Percentiles rank a stretch among this genome's conserved stretches.
Conservation (phyloP, 2,329 filamentous ascomycete genomes). For the Venturia pyrina region DNA sequence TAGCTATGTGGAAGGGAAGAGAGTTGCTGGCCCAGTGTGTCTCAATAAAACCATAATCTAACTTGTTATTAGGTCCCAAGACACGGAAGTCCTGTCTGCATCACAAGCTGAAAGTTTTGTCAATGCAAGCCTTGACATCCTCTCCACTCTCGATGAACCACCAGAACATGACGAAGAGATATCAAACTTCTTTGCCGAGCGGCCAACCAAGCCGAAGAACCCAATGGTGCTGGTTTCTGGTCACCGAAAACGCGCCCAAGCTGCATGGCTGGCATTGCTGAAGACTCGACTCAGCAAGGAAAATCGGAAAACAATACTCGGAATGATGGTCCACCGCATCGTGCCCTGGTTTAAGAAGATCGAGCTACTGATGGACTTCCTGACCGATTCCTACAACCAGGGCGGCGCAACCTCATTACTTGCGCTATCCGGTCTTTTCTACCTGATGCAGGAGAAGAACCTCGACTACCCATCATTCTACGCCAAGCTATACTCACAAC, state of each 20-base stretch:
- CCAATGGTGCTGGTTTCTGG: slow-evolving; percentile 53
- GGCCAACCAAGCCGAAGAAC: slow-evolving; percentile 59
- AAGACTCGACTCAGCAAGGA: slow-evolving; percentile 31
- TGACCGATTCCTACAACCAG: slow-evolving; percentile 80
- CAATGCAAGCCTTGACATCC: slow-evolving; percentile 12
- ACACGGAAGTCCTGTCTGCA: slow-evolving; percentile 15
- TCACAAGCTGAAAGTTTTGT: not conserved
- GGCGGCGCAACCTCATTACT: slow-evolving; percentile 81
- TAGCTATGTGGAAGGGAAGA: not conserved
- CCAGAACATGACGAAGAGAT: slow-evolving; percentile 24
- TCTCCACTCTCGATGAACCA: slow-evolving; percentile 11
- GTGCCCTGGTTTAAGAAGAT: slow-evolving; percentile 83
- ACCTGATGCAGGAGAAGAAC: slow-evolving; percentile 86
- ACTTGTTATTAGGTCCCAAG: not conserved
- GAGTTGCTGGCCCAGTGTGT: not conserved
- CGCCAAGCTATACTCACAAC: slow-evolving; percentile 80
- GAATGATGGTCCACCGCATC: slow-evolving; percentile 62
- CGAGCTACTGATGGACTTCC: slow-evolving; percentile 87
- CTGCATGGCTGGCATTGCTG: slow-evolving; percentile 76
- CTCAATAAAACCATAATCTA: not conserved
- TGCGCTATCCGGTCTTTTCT: slow-evolving; percentile 86
- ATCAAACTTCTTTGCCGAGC: slow-evolving; percentile 55
- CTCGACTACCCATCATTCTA: slow-evolving; percentile 95
- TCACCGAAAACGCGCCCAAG: slow-evolving; percentile 57
- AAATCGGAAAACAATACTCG: slow-evolving; percentile 10